phyloP scores from a whole-genome alignment of 2,329 filamentous ascomycete species.

The Penicillium olsonii region DNA sequence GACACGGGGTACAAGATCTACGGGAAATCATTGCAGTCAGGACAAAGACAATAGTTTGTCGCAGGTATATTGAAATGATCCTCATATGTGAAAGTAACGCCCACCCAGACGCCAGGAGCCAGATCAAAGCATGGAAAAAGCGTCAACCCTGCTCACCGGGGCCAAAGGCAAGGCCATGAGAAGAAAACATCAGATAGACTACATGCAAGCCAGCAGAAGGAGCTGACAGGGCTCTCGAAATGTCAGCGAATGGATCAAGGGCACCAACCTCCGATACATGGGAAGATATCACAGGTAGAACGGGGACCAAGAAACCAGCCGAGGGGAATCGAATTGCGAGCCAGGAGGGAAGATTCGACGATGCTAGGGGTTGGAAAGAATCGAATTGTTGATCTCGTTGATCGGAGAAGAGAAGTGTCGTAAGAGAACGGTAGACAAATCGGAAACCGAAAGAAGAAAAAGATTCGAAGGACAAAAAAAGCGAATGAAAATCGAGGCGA shows the following conservation, averaged over 20 bases:
- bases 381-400: conserved; percentile 14
- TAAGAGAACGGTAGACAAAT: conserved; percentile 6
- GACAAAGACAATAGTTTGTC: conserved; percentile 8
- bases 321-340: background rate
- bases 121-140: background rate
- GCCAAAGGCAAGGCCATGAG: conserved; percentile 3
- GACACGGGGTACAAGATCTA: background rate
- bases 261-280: background rate
- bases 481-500: conserved; percentile 26
- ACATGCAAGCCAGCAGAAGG: conserved; percentile 17
- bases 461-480: conserved; percentile 20
- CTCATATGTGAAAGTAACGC: background rate
- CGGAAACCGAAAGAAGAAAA: conserved; percentile 15
- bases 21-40: background rate
- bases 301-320: background rate
- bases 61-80: background rate
- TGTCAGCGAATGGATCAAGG: background rate
- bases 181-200: conserved; percentile 21
- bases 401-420: conserved; percentile 8
- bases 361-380: background rate
- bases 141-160: background rate
- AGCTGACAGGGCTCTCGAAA: background rate
- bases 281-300: background rate
- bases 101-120: background rate
- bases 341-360: background rate